Base-by-base conservation (phyloP, 176 grass and related monocot genomes). In the Elymus sibiricus region DNA sequence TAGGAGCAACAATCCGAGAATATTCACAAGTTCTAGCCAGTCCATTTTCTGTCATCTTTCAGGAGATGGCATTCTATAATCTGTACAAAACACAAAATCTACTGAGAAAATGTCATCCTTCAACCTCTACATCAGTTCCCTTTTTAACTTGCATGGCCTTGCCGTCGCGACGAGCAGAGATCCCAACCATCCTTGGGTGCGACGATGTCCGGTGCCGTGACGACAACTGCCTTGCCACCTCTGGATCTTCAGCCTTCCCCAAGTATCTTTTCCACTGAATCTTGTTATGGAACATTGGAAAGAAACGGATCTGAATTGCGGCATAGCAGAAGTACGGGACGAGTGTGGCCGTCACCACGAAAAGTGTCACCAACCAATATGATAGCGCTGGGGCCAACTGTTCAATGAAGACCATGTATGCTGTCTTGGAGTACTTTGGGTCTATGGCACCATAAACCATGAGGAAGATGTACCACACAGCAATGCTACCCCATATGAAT, bases 221-320 rank as follows among this genome's bases (percentile, higher is more conserved):
- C 0, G 94, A 96, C 17, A 93, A 85, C 74, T 99, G 94, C 27
- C 97, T 93, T 76, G 93, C 91, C 46, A 99, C 72, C 79, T 99
- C 97, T 6, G 92, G 94, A 82, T 99, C 94, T 76, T 95, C 94
- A 5, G 97, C 91, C 61, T 88, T 91, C 26, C 97, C 94, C 15
- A 91, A 62, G 31, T 89, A 87, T 63, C 97, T 83, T 64, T 92
- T 90, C 97, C 97, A 99, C 68, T 99, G 97, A 53, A 99, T 93
- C 97, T 89, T 90, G 77, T 99, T 99, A 56, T 99, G 97, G 87
- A 97, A 91, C 97, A 99, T 99, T 3, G 97, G 97, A 78, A 99
- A 99, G 86, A 99, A 97, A 5, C 90, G 85, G 79, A 94, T 89
- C 88, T 99, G 97, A 58, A 99, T 44, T 22, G 90, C 78, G 0